Conservation (phyloP, 768 basidiomycete genomes). For the Paxillus rubicundulus region DNA sequence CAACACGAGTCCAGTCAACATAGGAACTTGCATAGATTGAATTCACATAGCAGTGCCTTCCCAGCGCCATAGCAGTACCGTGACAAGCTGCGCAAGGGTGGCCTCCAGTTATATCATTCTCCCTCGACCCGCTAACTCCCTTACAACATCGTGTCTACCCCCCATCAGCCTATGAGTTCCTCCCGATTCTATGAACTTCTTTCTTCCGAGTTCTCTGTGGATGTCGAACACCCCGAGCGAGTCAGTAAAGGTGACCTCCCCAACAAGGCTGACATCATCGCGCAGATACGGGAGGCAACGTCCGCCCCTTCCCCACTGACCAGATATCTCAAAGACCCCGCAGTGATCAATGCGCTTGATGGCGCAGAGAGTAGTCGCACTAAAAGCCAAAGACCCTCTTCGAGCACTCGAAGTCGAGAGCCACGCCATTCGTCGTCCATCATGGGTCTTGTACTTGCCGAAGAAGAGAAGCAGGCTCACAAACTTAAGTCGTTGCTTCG, state of each 20-base stretch:
- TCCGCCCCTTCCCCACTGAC: constrained; percentile 45
- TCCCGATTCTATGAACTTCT: constrained; percentile 33
- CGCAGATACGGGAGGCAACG: constrained; percentile 44
- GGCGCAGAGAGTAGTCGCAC: constrained; percentile 26
- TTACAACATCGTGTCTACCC: constrained; percentile 10
- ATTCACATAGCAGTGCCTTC: constrained; percentile 12
- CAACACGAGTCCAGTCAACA: constrained; percentile 15
- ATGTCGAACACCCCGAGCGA: constrained; percentile 13
- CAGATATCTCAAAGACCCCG: constrained; percentile 45
- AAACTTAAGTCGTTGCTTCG: constrained; percentile 53
- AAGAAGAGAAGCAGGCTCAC: constrained; percentile 58
- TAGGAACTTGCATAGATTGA: background rate
- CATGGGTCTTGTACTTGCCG: constrained; percentile 43
- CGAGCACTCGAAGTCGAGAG: constrained; percentile 40
- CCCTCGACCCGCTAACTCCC: constrained; percentile 4
- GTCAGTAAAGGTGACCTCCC: constrained; percentile 1
- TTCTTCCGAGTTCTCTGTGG: constrained; percentile 14
- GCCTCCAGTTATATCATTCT: background rate
- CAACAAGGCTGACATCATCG: constrained; percentile 33
- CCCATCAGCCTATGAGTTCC: constrained; percentile 19
- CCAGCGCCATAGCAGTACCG: constrained; percentile 7
- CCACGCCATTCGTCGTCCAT: constrained; percentile 36
- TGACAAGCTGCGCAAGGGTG: constrained; percentile 9
- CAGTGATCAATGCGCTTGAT: constrained; percentile 36
- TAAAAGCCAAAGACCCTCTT: constrained; percentile 32